These are phyloP conservation scores for Aphanocladium album DNA, from an alignment of 2,329 filamentous ascomycete species.

Conservation along the genomic window DNA sequence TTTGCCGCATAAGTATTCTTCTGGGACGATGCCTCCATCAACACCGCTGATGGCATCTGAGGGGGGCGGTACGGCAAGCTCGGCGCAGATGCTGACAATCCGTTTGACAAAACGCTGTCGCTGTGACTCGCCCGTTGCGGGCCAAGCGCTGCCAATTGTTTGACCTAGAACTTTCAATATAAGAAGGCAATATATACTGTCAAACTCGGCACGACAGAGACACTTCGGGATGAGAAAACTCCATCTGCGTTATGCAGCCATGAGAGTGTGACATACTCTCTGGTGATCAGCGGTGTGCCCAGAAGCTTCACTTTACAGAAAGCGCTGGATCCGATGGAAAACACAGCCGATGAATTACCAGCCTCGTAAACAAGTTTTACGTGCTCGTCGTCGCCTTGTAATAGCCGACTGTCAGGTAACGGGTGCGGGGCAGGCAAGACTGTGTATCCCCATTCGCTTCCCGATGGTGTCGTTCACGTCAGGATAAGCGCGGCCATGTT, in stretches of 20 bases:
- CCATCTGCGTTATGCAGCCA: slow-evolving; percentile 12
- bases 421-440: slow-evolving; percentile 3
- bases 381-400: background rate
- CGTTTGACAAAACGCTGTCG: slow-evolving; percentile 18
- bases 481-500: too few species aligned
- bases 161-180: slow-evolving; percentile 20
- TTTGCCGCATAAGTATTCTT: slow-evolving; percentile 11
- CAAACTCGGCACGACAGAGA: slow-evolving; percentile 19
- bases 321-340: slow-evolving; percentile 16
- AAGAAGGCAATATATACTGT: slow-evolving; percentile 23
- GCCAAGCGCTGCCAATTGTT: slow-evolving; percentile 21
- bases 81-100: slow-evolving; percentile 15
- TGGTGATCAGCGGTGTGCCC: slow-evolving; percentile 3
- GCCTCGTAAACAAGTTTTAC: slow-evolving; percentile 13
- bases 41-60: slow-evolving; percentile 15
- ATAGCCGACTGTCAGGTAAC: background rate
- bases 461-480: too few species aligned
- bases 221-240: slow-evolving; percentile 17
- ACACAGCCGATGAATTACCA: slow-evolving; percentile 15
- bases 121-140: slow-evolving; percentile 19
- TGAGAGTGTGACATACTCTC: slow-evolving; percentile 17
- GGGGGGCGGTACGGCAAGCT: slow-evolving; percentile 9
- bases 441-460: slow-evolving; percentile 5
- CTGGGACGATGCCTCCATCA: slow-evolving; percentile 13
- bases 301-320: slow-evolving; percentile 18